phyloP scores from a whole-genome alignment of 495 filamentous ascomycete species.

The Penicillium steckii region DNA sequence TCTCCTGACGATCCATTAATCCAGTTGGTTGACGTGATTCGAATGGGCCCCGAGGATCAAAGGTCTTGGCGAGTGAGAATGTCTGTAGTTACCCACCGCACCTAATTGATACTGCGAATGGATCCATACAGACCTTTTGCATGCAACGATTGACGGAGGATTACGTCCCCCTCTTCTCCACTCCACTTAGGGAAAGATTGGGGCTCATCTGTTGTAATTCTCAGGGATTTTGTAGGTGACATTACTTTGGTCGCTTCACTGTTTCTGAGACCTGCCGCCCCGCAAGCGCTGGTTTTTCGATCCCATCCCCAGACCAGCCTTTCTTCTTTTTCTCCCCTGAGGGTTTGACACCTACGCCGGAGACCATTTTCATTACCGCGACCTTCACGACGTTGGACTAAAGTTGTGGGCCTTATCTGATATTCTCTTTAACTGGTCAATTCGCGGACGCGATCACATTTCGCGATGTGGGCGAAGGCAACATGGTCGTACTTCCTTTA shows the following conservation, averaged over 20 bases:
- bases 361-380: background rate
- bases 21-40: conserved; percentile 1
- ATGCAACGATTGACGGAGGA: background rate
- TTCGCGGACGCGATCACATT: background rate
- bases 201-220: background rate
- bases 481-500: background rate
- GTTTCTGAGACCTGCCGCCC: background rate
- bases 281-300: background rate
- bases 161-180: background rate
- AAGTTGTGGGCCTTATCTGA: background rate
- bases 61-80: background rate
- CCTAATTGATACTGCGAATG: background rate
- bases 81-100: background rate
- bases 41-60: background rate
- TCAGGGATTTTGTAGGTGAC: background rate
- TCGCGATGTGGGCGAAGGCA: background rate
- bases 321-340: background rate
- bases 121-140: background rate
- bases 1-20: conserved; percentile 1
- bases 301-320: background rate
- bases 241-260: background rate
- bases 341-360: background rate
- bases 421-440: background rate
- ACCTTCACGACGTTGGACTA: background rate
- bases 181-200: background rate